Conservation (phyloP, 768 basidiomycete species). For the Mycena amicta region DNA sequence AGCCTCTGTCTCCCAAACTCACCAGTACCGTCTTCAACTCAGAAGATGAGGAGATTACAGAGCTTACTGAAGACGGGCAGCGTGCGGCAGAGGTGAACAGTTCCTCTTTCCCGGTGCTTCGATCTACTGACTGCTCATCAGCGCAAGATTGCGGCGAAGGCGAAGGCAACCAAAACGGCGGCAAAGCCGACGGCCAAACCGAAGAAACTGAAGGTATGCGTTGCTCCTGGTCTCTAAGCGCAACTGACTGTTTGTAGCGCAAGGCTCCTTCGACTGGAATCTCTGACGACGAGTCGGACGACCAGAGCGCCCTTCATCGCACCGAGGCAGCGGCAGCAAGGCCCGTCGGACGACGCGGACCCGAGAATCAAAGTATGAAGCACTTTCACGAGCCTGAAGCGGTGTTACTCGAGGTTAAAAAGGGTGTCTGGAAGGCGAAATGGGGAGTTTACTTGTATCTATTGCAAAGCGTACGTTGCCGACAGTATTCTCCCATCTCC, state of each 20-base stretch:
- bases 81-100: background rate
- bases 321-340: background rate
- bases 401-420: background rate
- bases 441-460: background rate
- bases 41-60: background rate
- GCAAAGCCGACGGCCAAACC: background rate
- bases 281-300: constrained; percentile 2
- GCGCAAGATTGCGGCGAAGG: background rate
- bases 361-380: background rate
- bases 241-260: background rate
- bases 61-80: background rate
- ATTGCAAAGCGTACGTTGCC: background rate
- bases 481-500: background rate
- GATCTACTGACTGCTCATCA: background rate
- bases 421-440: background rate
- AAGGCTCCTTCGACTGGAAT: background rate
- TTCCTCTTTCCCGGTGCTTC: background rate
- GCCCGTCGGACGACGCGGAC: constrained; percentile 1
- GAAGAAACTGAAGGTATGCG: background rate
- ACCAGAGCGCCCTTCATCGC: background rate
- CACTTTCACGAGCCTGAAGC: background rate
- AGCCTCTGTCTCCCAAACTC: background rate
- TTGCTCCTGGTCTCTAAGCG: background rate
- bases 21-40: background rate
- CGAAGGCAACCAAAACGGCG: background rate